Evolutionary conservation across 805 yeast genomes (phyloP), one percentile per base, ranked within the genome.

Genomic region (Candida tallmaniae): DNA sequence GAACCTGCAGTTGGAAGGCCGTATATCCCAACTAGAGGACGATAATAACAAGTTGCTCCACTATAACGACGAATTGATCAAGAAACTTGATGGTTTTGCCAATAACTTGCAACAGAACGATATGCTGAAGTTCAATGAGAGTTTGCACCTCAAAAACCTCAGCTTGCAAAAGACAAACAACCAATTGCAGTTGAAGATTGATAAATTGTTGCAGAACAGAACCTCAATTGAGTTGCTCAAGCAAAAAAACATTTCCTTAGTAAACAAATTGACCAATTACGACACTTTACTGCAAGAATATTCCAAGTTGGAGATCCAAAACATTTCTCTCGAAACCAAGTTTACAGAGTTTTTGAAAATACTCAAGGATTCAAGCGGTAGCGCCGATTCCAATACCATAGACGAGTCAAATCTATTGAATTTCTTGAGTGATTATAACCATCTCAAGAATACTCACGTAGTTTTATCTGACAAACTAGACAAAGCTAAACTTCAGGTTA

Each of bases 161-260:
- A 54, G 51, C 24, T 41, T 66, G 16, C 66, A 59, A 30, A 86
- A 80, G 41, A 61, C 65, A 4, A 70, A 73, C 41, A 73, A 75
- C 40, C 58, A 77, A 33, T 59, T 68, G 6, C 77, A 80, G 48
- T 59, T 75, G 15, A 72, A 67, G 39, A 70, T 75, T 25, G 65
- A 81, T 37, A 68, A 69, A 41, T 59, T 63, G 7, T 58, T 76
- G 16, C 73, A 73, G 41, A 56, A 72, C 40, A 65, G 66, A 39
- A 62, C 74, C 40, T 68, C 73, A 17, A 52, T 57, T 5, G 82
- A 76, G 45, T 48, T 80, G 7, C 55, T 80, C 22, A 74, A 70
- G 43, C 80, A 75, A 41, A 82, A 80, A 40, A 78, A 74, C 35
- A 41, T 50, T 0, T 46, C 69, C 0, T 51, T 80, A 22, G 49